phyloP scores from a whole-genome alignment of 2,329 filamentous ascomycete species.

The Trichoderma sp. region DNA sequence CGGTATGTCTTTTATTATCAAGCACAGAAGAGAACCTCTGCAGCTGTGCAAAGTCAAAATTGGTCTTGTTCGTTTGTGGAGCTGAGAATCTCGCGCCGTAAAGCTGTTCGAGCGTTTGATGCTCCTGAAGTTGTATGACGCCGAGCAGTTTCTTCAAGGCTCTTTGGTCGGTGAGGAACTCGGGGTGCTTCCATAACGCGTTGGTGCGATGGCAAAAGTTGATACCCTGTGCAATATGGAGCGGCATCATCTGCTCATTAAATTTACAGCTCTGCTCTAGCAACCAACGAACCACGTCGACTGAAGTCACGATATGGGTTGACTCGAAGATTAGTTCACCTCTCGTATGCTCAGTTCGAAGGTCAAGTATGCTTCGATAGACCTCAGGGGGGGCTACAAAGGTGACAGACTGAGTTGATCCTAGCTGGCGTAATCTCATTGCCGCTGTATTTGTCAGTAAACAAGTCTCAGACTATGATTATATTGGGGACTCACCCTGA shows the following conservation, averaged over 20 bases:
- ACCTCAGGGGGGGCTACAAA: constrained; percentile 60
- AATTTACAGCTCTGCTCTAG: constrained; percentile 62
- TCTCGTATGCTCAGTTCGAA: constrained; percentile 41
- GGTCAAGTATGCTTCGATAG: constrained; percentile 54
- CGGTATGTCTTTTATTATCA: constrained; percentile 39
- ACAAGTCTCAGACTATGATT: too few species aligned
- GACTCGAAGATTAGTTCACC: neutral
- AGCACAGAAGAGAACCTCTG: neutral
- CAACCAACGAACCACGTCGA: constrained; percentile 54
- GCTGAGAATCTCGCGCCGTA: constrained; percentile 46
- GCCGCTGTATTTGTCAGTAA: constrained; percentile 48
- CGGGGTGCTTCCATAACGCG: constrained; percentile 45
- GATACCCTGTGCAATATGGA: constrained; percentile 61
- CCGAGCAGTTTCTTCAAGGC: constrained; percentile 39
- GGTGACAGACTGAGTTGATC: constrained; percentile 54
- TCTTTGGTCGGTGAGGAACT: constrained; percentile 42
- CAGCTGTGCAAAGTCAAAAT: neutral
- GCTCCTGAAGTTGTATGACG: constrained; percentile 50
- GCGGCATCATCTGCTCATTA: constrained; percentile 59
- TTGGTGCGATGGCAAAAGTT: constrained; percentile 62
- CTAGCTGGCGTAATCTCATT: constrained; percentile 64
- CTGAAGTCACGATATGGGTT: constrained; percentile 21
- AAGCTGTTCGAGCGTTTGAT: constrained; percentile 58
- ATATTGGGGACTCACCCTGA: constrained; percentile 48
- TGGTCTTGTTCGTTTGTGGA: too few species aligned